Percentiles rank a stretch among this genome's conserved stretches.
Conservation (phyloP, 1,284 basidiomycete genomes). For the Tranzscheliella williamsii region DNA sequence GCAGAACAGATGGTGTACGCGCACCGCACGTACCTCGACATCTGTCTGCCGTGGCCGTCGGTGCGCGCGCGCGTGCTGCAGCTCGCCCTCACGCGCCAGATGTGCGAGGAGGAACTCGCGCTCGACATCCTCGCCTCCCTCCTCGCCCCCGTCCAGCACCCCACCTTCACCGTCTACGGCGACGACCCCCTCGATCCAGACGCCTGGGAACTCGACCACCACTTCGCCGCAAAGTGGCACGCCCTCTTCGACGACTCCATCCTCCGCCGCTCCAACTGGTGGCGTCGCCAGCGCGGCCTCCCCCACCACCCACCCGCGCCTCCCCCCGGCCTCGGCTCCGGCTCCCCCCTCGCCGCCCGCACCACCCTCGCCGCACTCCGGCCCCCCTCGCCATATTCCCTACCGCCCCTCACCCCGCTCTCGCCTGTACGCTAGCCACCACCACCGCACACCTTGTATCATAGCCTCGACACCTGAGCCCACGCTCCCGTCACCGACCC, state of each 20-base stretch:
- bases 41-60: slow-evolving; percentile 33
- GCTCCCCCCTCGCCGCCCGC: too few species aligned
- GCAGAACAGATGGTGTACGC: slow-evolving; percentile 29
- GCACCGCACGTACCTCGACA: slow-evolving; percentile 35
- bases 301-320: too few species aligned
- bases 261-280: slow-evolving; percentile 38
- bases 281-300: slow-evolving; percentile 38
- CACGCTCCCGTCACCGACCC: too few species aligned
- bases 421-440: too few species aligned
- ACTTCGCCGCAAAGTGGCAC: slow-evolving; percentile 35
- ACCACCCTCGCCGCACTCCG: too few species aligned
- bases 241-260: slow-evolving; percentile 35
- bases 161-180: slow-evolving; percentile 33
- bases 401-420: too few species aligned
- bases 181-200: slow-evolving; percentile 35
- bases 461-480: too few species aligned
- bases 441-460: too few species aligned
- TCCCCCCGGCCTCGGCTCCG: too few species aligned
- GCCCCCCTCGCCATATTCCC: too few species aligned
- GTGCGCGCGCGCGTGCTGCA: slow-evolving; percentile 35
- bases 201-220: slow-evolving; percentile 38
- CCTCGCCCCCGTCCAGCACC: slow-evolving; percentile 7
- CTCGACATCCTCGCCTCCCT: slow-evolving; percentile 22
- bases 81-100: slow-evolving; percentile 9
- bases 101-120: slow-evolving; percentile 38